Percentiles rank a stretch among this genome's conserved stretches.
Conservation (phyloP, 2,329 filamentous ascomycete species). For the Hypoxylon sp. region DNA sequence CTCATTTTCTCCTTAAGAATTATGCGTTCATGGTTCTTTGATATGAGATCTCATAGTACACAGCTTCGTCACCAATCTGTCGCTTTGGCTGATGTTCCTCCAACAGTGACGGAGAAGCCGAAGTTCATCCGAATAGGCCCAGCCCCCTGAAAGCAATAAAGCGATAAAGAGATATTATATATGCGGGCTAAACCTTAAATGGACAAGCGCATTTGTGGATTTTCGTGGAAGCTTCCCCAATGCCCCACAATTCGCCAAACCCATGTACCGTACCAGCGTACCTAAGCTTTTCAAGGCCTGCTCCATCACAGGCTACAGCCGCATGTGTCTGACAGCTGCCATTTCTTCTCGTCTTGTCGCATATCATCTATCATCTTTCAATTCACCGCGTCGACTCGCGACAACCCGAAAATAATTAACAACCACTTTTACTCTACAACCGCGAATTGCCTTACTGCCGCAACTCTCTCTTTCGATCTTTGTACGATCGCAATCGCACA, state of each 20-base stretch:
- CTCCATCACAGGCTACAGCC: constrained; percentile 28
- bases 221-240: constrained; percentile 26
- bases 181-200: not conserved
- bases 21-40: constrained; percentile 3
- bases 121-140: constrained; percentile 24
- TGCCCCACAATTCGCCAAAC: constrained; percentile 23
- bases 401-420: constrained; percentile 13
- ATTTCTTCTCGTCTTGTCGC: constrained; percentile 30
- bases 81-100: constrained; percentile 2
- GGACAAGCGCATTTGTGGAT: constrained; percentile 13
- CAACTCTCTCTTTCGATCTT: not conserved
- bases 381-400: constrained; percentile 22
- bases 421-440: not conserved
- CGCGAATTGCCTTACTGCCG: not conserved
- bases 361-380: constrained; percentile 11
- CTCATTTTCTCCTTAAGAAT: constrained; percentile 28
- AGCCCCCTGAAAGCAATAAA: not conserved
- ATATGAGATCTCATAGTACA: constrained; percentile 15
- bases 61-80: not conserved
- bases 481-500: constrained; percentile 28
- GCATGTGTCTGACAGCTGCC: constrained; percentile 39
- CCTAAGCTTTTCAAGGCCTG: constrained; percentile 16
- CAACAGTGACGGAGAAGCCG: not conserved
- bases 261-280: not conserved
- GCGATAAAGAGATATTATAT: not conserved